phyloP scores from a whole-genome alignment of 2,329 filamentous ascomycete species.

The Penicillium sp. region DNA sequence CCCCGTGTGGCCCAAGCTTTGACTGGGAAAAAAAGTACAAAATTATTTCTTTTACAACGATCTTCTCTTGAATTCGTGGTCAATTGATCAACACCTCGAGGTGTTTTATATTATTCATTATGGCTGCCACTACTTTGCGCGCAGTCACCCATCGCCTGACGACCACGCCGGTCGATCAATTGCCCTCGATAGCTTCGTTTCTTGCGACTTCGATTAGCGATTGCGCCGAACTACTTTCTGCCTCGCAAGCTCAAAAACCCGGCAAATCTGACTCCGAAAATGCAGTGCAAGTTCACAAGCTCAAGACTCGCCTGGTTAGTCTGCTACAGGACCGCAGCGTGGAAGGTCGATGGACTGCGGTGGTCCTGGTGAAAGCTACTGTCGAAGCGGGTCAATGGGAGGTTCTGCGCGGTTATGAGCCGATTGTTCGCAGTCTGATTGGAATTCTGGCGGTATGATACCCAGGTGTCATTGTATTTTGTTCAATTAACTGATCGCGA shows the following conservation, averaged over 20 bases:
- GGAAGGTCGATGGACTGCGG: slow-evolving; percentile 71
- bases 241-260: slow-evolving; percentile 53
- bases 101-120: slow-evolving; percentile 2
- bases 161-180: slow-evolving; percentile 64
- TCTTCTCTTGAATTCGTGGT: not conserved
- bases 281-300: slow-evolving; percentile 68
- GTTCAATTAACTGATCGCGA: slow-evolving; percentile 11
- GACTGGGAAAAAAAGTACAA: slow-evolving; percentile 9
- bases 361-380: slow-evolving; percentile 71
- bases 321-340: slow-evolving; percentile 70
- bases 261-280: slow-evolving; percentile 61
- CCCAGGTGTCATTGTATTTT: not conserved
- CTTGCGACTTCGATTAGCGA: slow-evolving; percentile 55
- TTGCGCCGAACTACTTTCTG: slow-evolving; percentile 58
- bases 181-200: slow-evolving; percentile 66
- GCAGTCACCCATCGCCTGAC: slow-evolving; percentile 53
- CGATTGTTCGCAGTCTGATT: slow-evolving; percentile 74
- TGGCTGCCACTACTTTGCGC: slow-evolving; percentile 37
- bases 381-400: slow-evolving; percentile 84
- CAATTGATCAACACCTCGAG: not conserved
- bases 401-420: slow-evolving; percentile 63
- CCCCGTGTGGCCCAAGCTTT: slow-evolving; percentile 31
- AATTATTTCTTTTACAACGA: slow-evolving; percentile 13
- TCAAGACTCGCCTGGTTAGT: slow-evolving; percentile 71
- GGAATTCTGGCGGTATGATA: slow-evolving; percentile 63